Conservation (phyloP, 2,329 filamentous ascomycete species). For the Diaporthe amygdali region DNA sequence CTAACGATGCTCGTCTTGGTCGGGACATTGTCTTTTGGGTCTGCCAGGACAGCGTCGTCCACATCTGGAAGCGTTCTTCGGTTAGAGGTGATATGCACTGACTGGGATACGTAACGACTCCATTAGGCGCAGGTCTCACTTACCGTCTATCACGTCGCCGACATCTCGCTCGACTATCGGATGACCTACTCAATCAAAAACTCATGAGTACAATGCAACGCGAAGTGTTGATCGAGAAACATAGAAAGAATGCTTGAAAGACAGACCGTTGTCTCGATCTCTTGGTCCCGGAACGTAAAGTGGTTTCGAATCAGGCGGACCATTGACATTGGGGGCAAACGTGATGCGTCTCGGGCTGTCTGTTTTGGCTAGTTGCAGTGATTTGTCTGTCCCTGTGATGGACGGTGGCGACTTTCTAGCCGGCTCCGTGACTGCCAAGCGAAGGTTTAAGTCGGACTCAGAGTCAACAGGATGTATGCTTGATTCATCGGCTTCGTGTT, state of each 20-base stretch:
- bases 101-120: neutral
- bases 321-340: neutral
- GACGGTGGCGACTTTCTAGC: neutral
- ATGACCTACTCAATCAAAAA: neutral
- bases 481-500: neutral
- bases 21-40: neutral
- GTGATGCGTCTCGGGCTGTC: slow-evolving; percentile 1
- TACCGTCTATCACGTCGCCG: neutral
- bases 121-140: neutral
- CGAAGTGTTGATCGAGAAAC: neutral
- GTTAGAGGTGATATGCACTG: neutral
- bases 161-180: slow-evolving; percentile 2
- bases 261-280: slow-evolving; percentile 14
- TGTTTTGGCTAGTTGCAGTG: neutral
- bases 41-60: neutral
- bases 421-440: neutral
- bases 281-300: slow-evolving; percentile 14
- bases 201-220: neutral
- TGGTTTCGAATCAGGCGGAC: slow-evolving; percentile 27
- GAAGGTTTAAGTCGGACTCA: neutral
- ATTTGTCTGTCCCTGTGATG: neutral
- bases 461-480: neutral
- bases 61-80: neutral
- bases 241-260: neutral
- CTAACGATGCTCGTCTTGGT: neutral